Evolutionary conservation across 768 basidiomycete genomes (phyloP).

Genomic region (Cystofilobasidium capitatum): DNA sequence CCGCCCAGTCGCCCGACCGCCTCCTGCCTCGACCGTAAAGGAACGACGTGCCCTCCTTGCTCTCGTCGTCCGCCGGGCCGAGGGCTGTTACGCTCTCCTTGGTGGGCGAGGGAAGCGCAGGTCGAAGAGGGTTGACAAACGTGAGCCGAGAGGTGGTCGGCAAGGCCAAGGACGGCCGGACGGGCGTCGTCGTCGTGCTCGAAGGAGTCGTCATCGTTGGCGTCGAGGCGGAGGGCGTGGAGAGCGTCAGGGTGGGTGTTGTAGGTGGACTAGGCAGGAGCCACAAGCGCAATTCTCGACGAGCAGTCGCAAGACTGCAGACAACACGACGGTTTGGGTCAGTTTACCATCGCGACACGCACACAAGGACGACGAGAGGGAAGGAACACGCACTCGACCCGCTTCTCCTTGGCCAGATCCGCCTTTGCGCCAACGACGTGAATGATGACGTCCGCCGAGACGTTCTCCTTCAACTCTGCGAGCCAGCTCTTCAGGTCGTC

Average conservation of each 20-base stretch:
- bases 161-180: slow-evolving; percentile 4
- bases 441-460: slow-evolving; percentile 61
- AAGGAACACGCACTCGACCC: slow-evolving; percentile 6
- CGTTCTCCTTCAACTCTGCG: slow-evolving; percentile 44
- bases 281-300: not conserved
- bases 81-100: not conserved
- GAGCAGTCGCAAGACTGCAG: slow-evolving; percentile 1
- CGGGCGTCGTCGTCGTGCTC: not conserved
- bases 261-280: no score
- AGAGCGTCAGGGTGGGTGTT: no score
- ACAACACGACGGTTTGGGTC: not conserved
- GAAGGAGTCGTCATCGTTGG: not conserved
- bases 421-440: slow-evolving; percentile 86
- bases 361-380: not conserved
- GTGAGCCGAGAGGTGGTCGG: slow-evolving; percentile 12
- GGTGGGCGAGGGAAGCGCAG: not conserved
- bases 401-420: slow-evolving; percentile 30
- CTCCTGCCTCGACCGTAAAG: not conserved
- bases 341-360: not conserved
- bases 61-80: not conserved
- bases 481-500: slow-evolving; percentile 84
- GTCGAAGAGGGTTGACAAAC: slow-evolving; percentile 4
- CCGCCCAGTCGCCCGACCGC: slow-evolving; percentile 12
- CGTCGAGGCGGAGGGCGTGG: not conserved
- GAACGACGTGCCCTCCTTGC: not conserved